phyloP scores from a whole-genome alignment of 2,329 filamentous ascomycete genomes.

The Cordyceps pruinosa region DNA sequence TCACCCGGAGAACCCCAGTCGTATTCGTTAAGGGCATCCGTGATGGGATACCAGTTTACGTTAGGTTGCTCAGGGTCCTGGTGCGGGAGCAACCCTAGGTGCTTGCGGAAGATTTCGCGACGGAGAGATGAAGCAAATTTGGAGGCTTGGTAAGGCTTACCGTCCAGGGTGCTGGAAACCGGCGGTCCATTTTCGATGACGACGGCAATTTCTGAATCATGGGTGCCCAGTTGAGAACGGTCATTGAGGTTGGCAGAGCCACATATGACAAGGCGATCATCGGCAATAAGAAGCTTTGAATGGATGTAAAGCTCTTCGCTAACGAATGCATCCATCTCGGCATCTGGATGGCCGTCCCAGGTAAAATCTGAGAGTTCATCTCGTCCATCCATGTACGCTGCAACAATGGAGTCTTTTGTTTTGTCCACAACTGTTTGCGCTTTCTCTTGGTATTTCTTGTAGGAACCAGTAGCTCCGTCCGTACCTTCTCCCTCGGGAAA shows the following conservation, averaged over 20 bases:
- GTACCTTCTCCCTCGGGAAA: conserved; percentile 28
- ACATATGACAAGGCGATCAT: conserved; percentile 75
- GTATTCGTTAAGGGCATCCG: conserved; percentile 58
- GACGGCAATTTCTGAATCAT: conserved; percentile 87
- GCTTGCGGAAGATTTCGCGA: conserved; percentile 83
- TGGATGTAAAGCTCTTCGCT: conserved; percentile 57
- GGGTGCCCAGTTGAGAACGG: conserved; percentile 69
- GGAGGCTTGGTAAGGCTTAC: conserved; percentile 62
- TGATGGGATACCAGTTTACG: conserved; percentile 63
- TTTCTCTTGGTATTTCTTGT: conserved; percentile 65
- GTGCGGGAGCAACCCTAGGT: conserved; percentile 73
- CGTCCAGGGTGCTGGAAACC: conserved; percentile 67
- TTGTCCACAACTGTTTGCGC: conserved; percentile 47
- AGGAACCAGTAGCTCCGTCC: conserved; percentile 40
- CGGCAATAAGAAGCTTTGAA: conserved; percentile 70
- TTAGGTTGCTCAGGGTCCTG: conserved; percentile 62
- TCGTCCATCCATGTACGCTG: conserved; percentile 78
- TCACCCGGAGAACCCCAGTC: conserved; percentile 64
- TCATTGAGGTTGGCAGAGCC: conserved; percentile 58
- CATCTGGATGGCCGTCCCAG: conserved; percentile 48
- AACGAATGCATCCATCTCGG: conserved; percentile 54
- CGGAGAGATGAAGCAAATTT: conserved; percentile 75
- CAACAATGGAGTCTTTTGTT: conserved; percentile 68
- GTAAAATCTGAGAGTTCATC: conserved; percentile 55
- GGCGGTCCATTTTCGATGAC: conserved; percentile 72